Evolutionary conservation across 306 rosid genomes (phyloP).

Genomic region (Gleditsia sinensis): DNA sequence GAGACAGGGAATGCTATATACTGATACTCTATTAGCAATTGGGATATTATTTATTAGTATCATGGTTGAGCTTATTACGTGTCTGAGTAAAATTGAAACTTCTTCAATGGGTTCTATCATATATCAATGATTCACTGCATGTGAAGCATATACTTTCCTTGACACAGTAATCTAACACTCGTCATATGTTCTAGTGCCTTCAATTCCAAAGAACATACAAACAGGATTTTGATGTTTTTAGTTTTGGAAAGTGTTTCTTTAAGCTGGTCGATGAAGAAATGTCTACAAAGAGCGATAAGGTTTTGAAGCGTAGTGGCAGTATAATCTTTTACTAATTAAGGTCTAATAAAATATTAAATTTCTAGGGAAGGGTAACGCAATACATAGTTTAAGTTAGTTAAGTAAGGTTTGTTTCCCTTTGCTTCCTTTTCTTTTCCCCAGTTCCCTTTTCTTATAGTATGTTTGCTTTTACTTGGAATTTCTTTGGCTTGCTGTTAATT

Average conservation of each 20-base stretch:
- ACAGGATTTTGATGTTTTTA: not conserved
- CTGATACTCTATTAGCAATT: constrained; percentile 5
- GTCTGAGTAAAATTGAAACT: not conserved
- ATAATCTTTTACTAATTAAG: not conserved
- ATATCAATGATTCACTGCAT: not conserved
- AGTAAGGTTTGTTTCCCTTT: not conserved
- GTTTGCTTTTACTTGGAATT: not conserved
- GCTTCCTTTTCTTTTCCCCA: not conserved
- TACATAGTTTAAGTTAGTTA: constrained; percentile 1
- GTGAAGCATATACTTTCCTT: not conserved
- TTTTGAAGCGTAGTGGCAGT: not conserved
- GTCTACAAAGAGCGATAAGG: not conserved
- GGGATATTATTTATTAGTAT: constrained; percentile 4
- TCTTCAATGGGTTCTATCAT: constrained; percentile 13
- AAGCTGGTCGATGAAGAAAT: constrained; percentile 10
- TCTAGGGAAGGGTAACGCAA: not conserved
- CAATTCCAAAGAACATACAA: not conserved
- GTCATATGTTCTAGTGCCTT: not conserved
- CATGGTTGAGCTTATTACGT: not conserved
- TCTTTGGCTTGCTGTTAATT: constrained; percentile 32
- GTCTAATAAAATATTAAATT: constrained; percentile 6
- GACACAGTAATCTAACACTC: not conserved
- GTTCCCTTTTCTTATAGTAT: not conserved
- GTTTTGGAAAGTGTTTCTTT: not conserved
- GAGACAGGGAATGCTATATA: not conserved